Evolutionary conservation across 2,329 filamentous ascomycete genomes (phyloP), one percentile per base, ranked within the genome.

Genomic region (Claviceps monticola): DNA sequence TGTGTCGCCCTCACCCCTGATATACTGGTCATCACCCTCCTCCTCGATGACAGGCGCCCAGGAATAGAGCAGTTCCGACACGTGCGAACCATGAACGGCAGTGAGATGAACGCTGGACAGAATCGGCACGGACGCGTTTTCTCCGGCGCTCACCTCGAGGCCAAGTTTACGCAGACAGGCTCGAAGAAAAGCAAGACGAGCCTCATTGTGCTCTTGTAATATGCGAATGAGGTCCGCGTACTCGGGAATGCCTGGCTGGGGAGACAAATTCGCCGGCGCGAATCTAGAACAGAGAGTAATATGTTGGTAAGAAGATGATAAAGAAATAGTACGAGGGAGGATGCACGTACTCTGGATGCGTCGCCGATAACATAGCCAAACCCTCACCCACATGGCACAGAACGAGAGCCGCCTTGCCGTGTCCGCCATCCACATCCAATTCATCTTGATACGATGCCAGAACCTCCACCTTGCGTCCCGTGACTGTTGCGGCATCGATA

Each of bases 31-130:
- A 1, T 77, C 79, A 41, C 82, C 76, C 49, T 85, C 79, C 29
- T 71, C 76, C 51, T 78, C 77, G 56, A 89, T 79, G 54, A 85
- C 78, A 42, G 87, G 82, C 54, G 79, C 73, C 74, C 82, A 82
- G 2, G 76, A 76, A 50, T 76, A 71, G 23, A 95, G 67, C 29
- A 93, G 70, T 58, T 86, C 77, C 44, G 78, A 72, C n/a, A 88
- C 79, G 42, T 84, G 79, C 59, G 72, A 68, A 47, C 79, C 74
- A 57, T 81, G 71, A 48, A 82, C 66, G 54, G 86, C 83, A 43
- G 89, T 91, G 50, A 97, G 74, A 68, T 96, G 88, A 48, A 96
- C 73, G 58, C 75, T 80, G 56, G 91, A 95, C 39, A 95, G 80
- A 53, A 85, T 84, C 13, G 88, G 89, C 65, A 89, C 78, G 58